phyloP scores from a whole-genome alignment of 2,329 filamentous ascomycete species.

The Zarea fungicola region DNA sequence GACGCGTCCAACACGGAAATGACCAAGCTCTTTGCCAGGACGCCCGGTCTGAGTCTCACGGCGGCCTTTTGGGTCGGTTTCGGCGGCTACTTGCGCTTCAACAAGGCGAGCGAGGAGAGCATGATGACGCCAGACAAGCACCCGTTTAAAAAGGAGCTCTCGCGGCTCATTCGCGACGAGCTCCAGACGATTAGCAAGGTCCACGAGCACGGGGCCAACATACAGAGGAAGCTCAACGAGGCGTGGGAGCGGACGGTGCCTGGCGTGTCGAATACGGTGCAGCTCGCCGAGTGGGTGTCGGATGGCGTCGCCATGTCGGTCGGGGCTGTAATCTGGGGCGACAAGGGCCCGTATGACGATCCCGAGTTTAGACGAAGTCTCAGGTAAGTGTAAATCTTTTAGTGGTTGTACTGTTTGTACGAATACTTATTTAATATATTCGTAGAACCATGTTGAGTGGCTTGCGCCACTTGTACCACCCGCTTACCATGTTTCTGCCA shows the following conservation, averaged over 20 bases:
- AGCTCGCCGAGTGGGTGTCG: slow-evolving; percentile 2
- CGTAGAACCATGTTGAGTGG: slow-evolving; percentile 7
- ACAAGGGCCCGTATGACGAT: slow-evolving; percentile 6
- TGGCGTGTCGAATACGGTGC: neutral
- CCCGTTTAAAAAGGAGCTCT: slow-evolving; percentile 9
- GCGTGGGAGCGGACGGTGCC: slow-evolving; percentile 4
- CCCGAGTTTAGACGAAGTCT: slow-evolving; percentile 4
- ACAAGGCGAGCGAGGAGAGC: slow-evolving; percentile 9
- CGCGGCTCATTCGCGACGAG: slow-evolving; percentile 7
- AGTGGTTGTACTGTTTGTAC: too few relatives aligned
- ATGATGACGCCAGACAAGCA: slow-evolving; percentile 12
- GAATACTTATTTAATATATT: too few relatives aligned
- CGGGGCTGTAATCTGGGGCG: slow-evolving; percentile 8
- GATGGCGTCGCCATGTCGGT: slow-evolving; percentile 4
- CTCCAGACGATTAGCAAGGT: slow-evolving; percentile 6
- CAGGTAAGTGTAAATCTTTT: neutral
- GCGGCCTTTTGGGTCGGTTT: slow-evolving; percentile 9
- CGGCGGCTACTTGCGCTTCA: slow-evolving; percentile 7
- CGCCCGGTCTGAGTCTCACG: slow-evolving; percentile 6
- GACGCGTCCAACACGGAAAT: slow-evolving; percentile 10
- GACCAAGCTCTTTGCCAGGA: slow-evolving; percentile 9
- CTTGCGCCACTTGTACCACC: slow-evolving; percentile 1
- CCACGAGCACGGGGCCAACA: neutral
- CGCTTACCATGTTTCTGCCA: slow-evolving; percentile 5
- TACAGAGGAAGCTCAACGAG: slow-evolving; percentile 4